Evolutionary conservation across 2,329 filamentous ascomycete genomes (phyloP).

Genomic region (Aspergillus neoniger): DNA sequence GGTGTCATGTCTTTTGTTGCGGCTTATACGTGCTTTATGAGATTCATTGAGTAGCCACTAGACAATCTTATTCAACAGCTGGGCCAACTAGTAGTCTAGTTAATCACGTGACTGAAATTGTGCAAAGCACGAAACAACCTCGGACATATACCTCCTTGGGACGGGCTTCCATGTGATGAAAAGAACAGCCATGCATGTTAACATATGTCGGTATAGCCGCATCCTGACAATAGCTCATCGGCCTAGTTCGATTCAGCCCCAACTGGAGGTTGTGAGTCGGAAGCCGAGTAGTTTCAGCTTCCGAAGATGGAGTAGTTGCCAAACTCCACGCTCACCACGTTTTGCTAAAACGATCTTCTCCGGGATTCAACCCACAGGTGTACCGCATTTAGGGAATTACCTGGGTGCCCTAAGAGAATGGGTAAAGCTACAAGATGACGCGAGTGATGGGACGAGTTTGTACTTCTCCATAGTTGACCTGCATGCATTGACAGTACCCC

Average conservation of each 20-base stretch:
- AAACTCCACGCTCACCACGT: conserved; percentile 4
- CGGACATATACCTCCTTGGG: not conserved
- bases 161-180: not conserved
- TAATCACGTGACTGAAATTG: not conserved
- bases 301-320: conserved; percentile 18
- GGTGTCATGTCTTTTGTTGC: no score
- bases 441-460: conserved; percentile 60
- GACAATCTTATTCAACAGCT: no score
- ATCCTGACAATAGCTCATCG: not conserved
- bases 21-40: not conserved
- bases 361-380: conserved; percentile 92
- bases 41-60: not conserved
- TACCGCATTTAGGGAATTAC: conserved; percentile 95
- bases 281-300: not conserved
- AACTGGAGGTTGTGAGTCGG: not conserved
- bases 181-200: conserved; percentile 1
- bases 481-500: conserved; percentile 83
- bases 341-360: conserved; percentile 71
- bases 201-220: not conserved
- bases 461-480: conserved; percentile 90
- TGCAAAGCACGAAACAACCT: not conserved
- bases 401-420: conserved; percentile 85
- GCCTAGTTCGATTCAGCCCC: not conserved
- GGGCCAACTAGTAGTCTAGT: not conserved
- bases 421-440: conserved; percentile 73